Percentiles rank a stretch among this genome's conserved stretches.
These are phyloP conservation scores for Raphanus raphanistrum DNA, from an alignment of 345 rosid species.

Conservation along the genomic window DNA sequence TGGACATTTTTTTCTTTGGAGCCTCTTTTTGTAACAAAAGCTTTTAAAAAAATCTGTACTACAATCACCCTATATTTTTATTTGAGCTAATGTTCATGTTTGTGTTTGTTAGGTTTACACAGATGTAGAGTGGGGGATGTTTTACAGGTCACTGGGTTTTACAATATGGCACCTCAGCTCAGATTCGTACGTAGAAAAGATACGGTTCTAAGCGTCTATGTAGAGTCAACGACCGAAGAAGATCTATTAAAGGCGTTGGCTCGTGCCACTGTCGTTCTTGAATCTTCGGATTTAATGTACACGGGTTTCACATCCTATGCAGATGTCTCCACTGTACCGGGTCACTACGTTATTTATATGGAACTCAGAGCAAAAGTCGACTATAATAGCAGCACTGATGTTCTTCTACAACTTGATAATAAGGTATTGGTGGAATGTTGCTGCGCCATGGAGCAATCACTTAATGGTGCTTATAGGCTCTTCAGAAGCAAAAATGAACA, in stretches of 20 bases:
- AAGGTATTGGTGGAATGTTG: conserved; percentile 1
- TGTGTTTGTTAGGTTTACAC: background rate
- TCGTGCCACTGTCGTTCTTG: background rate
- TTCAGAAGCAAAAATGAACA: background rate
- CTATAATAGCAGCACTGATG: background rate
- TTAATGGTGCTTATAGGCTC: background rate
- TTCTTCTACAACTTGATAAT: background rate
- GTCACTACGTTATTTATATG: background rate
- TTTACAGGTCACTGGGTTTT: background rate
- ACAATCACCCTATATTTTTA: background rate
- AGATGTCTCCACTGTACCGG: background rate
- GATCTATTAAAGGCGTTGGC: background rate
- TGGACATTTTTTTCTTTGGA: no score
- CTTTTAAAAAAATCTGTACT: no score
- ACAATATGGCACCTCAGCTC: background rate
- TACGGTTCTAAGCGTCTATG: background rate
- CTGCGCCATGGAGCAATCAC: background rate
- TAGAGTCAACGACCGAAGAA: background rate
- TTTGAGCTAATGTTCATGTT: background rate
- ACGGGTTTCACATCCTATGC: background rate
- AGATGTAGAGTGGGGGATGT: background rate
- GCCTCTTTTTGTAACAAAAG: no score
- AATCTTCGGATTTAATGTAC: background rate
- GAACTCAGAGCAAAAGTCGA: background rate
- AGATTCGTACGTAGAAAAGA: background rate